These are phyloP conservation scores for Wickerhamomyces mucosus DNA, from an alignment of 805 yeast species.

Conservation along the genomic window DNA sequence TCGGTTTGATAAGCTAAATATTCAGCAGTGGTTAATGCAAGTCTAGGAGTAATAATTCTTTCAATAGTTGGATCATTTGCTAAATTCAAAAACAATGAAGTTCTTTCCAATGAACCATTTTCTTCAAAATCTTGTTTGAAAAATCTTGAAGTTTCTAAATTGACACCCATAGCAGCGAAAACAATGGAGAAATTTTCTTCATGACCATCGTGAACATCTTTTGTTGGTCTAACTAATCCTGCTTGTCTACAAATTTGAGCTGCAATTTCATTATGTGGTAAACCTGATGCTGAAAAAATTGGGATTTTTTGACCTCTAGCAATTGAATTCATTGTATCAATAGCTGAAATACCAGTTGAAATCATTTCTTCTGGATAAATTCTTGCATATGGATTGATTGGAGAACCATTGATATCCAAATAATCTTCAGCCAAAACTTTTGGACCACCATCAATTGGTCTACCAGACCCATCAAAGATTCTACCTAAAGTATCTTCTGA, in stretches of 20 bases:
- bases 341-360: constrained; percentile 97
- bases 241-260: constrained; percentile 99
- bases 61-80: constrained; percentile 99
- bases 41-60: constrained; percentile 98
- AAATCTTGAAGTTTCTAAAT: constrained; percentile 95
- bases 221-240: constrained; percentile 97
- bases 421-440: constrained; percentile 97
- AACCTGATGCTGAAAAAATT: constrained; percentile 97
- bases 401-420: constrained; percentile 96
- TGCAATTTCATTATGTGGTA: constrained; percentile 99
- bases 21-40: constrained; percentile 97
- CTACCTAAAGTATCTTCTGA: constrained; percentile 97
- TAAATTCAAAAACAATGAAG: constrained; percentile 89
- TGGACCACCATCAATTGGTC: constrained; percentile 98
- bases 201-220: constrained; percentile 99
- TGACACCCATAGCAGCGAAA: constrained; percentile 99
- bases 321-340: constrained; percentile 98
- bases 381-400: constrained; percentile 96
- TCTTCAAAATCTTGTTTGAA: constrained; percentile 99
- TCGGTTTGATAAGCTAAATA: constrained; percentile 98
- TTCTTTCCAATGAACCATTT: constrained; percentile 97
- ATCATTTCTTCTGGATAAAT: constrained; percentile 99
- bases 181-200: constrained; percentile 99
- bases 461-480: constrained; percentile 97
- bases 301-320: constrained; percentile 99